Evolutionary conservation across 2,329 filamentous ascomycete genomes (phyloP).

Genomic region (Aspergillus chevalieri): DNA sequence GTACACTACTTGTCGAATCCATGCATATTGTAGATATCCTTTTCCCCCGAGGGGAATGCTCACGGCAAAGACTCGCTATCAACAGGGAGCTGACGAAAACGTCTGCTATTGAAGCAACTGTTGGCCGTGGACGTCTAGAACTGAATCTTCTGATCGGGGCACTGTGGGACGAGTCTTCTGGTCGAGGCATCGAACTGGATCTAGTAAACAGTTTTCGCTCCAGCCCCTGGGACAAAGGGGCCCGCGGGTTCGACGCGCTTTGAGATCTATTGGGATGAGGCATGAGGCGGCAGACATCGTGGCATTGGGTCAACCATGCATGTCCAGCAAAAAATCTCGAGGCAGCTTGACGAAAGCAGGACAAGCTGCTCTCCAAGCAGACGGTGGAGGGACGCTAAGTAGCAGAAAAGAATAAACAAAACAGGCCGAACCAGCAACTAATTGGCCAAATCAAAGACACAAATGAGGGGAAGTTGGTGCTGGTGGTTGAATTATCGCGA

Average conservation of each 20-base stretch:
- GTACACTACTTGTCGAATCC: constrained; percentile 13
- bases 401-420: background rate
- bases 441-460: background rate
- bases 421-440: background rate
- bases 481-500: background rate
- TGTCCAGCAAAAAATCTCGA: constrained; percentile 20
- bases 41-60: constrained; percentile 38
- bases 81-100: constrained; percentile 51
- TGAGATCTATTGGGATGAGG: constrained; percentile 53
- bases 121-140: constrained; percentile 22
- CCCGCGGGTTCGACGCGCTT: constrained; percentile 45
- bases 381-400: background rate
- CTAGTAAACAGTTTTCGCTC: constrained; percentile 18
- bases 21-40: constrained; percentile 20
- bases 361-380: constrained; percentile 9
- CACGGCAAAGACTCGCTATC: constrained; percentile 46
- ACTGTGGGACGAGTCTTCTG: constrained; percentile 18
- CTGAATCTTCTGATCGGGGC: constrained; percentile 23
- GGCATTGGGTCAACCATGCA: constrained; percentile 37
- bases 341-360: constrained; percentile 11
- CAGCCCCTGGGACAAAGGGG: constrained; percentile 41
- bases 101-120: constrained; percentile 40
- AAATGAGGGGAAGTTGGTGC: background rate
- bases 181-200: constrained; percentile 24
- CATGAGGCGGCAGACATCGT: constrained; percentile 61